A percentile compares a stretch with the other conserved stretches of the same genome.
These are phyloP conservation scores for Psilocybe azurescens DNA, from an alignment of 768 basidiomycete genomes.

Conservation along the genomic window DNA sequence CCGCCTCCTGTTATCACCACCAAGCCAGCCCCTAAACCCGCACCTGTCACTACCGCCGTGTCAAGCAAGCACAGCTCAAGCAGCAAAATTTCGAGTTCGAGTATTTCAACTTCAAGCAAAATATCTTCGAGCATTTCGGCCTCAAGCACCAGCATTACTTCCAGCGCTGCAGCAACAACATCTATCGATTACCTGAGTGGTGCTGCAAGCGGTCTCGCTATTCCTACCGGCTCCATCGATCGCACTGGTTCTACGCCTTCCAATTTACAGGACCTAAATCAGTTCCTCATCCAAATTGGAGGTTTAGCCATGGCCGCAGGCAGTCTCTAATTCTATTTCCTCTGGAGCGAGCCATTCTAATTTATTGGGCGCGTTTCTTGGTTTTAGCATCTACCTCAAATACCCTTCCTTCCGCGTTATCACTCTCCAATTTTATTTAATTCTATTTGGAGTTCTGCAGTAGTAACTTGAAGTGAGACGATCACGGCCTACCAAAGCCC, in stretches of 20 bases:
- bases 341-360: too few species aligned
- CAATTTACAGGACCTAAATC: conserved; percentile 32
- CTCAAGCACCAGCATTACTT: conserved; percentile 29
- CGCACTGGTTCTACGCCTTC: conserved; percentile 9
- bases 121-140: conserved; percentile 27
- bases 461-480: too few species aligned
- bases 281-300: conserved; percentile 42
- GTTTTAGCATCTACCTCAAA: too few species aligned
- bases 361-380: too few species aligned
- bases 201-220: conserved; percentile 35
- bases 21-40: conserved; percentile 6
- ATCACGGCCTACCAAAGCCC: too few species aligned
- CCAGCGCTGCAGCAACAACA: conserved; percentile 26
- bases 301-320: conserved; percentile 34
- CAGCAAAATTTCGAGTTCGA: conserved; percentile 25
- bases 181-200: conserved; percentile 23
- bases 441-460: too few species aligned
- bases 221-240: conserved; percentile 34
- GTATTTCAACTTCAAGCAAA: conserved; percentile 13
- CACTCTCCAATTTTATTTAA: too few species aligned
- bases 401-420: too few species aligned
- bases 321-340: conserved; percentile 7
- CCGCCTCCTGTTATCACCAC: neutral
- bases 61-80: conserved; percentile 12
- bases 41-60: conserved; percentile 6